Evolutionary conservation across 2,329 filamentous ascomycete species (phyloP).

Genomic region (Cladorrhinum sp.): DNA sequence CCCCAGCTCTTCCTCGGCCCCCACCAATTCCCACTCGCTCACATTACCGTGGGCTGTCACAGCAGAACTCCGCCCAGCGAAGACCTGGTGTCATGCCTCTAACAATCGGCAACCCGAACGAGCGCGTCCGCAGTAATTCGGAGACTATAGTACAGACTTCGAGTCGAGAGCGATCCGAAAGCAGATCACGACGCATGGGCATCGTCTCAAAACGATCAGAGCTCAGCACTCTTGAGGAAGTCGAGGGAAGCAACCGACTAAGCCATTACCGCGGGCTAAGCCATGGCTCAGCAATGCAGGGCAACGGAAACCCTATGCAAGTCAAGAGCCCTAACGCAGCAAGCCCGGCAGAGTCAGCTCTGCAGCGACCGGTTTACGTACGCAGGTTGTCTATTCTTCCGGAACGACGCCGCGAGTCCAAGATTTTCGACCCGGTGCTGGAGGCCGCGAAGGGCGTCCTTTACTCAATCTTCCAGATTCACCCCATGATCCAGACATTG

Average conservation of each 20-base stretch:
- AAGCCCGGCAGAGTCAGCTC: constrained; percentile 56
- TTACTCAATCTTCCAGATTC: constrained; percentile 65
- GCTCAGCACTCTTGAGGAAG: constrained; percentile 61
- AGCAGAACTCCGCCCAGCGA: constrained; percentile 62
- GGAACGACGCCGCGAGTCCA: constrained; percentile 61
- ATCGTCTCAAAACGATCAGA: constrained; percentile 59
- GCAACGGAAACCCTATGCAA: constrained; percentile 37
- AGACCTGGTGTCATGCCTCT: constrained; percentile 70
- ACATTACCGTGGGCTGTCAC: constrained; percentile 73
- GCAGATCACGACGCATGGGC: constrained; percentile 61
- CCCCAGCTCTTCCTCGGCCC: constrained; percentile 62
- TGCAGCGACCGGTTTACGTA: constrained; percentile 61
- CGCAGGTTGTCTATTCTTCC: constrained; percentile 61
- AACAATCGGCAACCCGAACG: constrained; percentile 66
- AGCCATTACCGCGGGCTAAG: constrained; percentile 66
- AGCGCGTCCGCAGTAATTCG: constrained; percentile 64
- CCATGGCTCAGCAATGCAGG: constrained; percentile 66
- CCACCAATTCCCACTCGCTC: constrained; percentile 79
- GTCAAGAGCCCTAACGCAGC: constrained; percentile 57
- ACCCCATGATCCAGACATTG: constrained; percentile 64
- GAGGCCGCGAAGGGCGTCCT: constrained; percentile 65
- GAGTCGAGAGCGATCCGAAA: constrained; percentile 49
- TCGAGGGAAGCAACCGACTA: constrained; percentile 60
- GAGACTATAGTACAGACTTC: constrained; percentile 54
- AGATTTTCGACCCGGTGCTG: constrained; percentile 57